These are phyloP conservation scores for Colletotrichum cuscutae DNA, from an alignment of 2,329 filamentous ascomycete genomes.

Conservation along the genomic window DNA sequence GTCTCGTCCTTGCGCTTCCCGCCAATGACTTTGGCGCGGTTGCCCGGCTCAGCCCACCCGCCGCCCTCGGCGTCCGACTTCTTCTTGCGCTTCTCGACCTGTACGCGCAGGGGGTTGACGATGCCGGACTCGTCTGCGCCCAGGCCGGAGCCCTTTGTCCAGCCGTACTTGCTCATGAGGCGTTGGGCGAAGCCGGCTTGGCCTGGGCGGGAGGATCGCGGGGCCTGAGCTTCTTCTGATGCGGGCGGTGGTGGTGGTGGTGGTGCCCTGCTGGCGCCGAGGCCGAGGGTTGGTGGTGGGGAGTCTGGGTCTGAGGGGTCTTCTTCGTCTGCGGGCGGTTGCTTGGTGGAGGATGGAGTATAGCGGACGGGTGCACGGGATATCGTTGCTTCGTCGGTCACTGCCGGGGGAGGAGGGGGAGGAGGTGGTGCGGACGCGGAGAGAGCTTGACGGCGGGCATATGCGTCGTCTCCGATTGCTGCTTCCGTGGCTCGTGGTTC, in stretches of 20 bases:
- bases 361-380: constrained; percentile 84
- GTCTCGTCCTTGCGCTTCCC: constrained; percentile 65
- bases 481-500: constrained; percentile 63
- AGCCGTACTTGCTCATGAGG: constrained; percentile 93
- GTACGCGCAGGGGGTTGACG: constrained; percentile 81
- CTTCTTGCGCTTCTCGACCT: constrained; percentile 88
- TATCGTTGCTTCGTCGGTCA: constrained; percentile 68
- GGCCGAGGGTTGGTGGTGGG: constrained; percentile 59
- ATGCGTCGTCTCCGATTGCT: constrained; percentile 76
- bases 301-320: constrained; percentile 52
- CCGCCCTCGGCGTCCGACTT: constrained; percentile 82
- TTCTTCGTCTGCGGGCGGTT: constrained; percentile 46
- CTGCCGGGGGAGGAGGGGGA: constrained; percentile 47
- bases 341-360: constrained; percentile 56
- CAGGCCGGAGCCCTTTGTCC: constrained; percentile 87
- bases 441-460: constrained; percentile 70
- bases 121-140: constrained; percentile 87
- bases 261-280: constrained; percentile 51
- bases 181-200: constrained; percentile 88
- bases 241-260: background rate
- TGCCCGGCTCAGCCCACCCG: constrained; percentile 76
- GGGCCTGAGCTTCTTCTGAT: constrained; percentile 48
- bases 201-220: constrained; percentile 76
- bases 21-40: constrained; percentile 83
- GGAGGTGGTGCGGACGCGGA: constrained; percentile 50